phyloP scores from a whole-genome alignment of 306 rosid species.

The Oxytropis ochrocephala region DNA sequence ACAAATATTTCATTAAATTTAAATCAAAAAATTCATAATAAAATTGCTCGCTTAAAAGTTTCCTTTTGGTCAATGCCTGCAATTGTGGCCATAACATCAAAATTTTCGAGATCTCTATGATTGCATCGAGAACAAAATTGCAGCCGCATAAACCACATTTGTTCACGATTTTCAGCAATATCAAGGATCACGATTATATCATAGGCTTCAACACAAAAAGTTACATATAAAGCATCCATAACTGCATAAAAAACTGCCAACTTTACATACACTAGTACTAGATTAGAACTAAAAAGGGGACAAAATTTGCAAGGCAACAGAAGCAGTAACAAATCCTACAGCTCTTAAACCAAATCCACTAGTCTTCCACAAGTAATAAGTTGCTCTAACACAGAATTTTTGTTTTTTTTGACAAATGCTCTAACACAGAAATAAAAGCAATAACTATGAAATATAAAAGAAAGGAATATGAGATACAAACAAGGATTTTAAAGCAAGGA shows the following conservation, averaged over 20 bases:
- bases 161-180: too few species aligned
- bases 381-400: background rate
- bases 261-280: background rate
- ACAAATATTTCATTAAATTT: background rate
- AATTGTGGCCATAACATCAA: too few species aligned
- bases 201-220: too few species aligned
- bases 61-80: background rate
- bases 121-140: too few species aligned
- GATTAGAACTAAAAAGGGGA: background rate
- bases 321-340: background rate
- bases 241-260: background rate
- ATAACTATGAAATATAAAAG: background rate
- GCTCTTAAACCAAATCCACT: background rate
- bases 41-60: too few species aligned
- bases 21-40: background rate
- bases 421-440: background rate
- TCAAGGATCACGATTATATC: too few species aligned
- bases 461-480: background rate
- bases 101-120: too few species aligned
- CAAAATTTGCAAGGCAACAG: background rate
- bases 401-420: background rate
- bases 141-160: too few species aligned
- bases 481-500: background rate
- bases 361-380: background rate
- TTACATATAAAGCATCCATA: too few species aligned